Base-by-base conservation (phyloP, 768 basidiomycete species). In the Leucosporidium creatinivorum region DNA sequence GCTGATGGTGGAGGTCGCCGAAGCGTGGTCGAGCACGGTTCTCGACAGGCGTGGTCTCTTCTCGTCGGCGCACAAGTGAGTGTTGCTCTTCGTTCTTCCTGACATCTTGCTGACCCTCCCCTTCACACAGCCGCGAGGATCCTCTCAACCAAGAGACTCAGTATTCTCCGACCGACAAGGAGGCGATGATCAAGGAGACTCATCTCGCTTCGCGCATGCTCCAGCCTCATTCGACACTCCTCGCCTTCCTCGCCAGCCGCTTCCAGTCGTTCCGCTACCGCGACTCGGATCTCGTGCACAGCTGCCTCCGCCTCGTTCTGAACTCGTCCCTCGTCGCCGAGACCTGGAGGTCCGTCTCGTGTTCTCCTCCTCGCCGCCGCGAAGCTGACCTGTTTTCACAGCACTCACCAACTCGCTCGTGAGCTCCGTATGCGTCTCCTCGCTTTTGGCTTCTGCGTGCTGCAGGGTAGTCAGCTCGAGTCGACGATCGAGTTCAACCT, bases 241-340 rank as follows among this genome's bases (percentile, higher is more conserved):
- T 98, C 56, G 87, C 92, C 71, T 88, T 97, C 83, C 77, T 98
- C 13, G 85, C 92, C 66, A 96, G 91, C 77, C 86, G 93, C 54
- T 82, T 96, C 71, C 94, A 98, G 79, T 90, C 94, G 52, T 91
- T 93, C 61, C 86, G 92, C 67, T 94, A 97, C 80, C 84, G 88
- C 48, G 83, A 88, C 64, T 86, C 88, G 0, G 86, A 86, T 15
- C 85, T 98, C 48, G 91, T 96, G 83, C 82, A 88, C 61, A 82
- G 94, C 21, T 85, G 93, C 62, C 87, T 92, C 72, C 85, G 89
- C 33, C 77, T 98, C n/a, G 85, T 93, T 8, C 77, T 92, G 56
- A 85, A 88, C n/a, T 89, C 92, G 18, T 83, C 88, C 30, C 80
- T 82, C 52, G 88, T 88, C 3, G 82, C 85, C 76, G 82, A 83